Evolutionary conservation across 2,329 filamentous ascomycete species (phyloP), one percentile per base, ranked within the genome.

Genomic region (Pseudovirgaria hyperparasitica): DNA sequence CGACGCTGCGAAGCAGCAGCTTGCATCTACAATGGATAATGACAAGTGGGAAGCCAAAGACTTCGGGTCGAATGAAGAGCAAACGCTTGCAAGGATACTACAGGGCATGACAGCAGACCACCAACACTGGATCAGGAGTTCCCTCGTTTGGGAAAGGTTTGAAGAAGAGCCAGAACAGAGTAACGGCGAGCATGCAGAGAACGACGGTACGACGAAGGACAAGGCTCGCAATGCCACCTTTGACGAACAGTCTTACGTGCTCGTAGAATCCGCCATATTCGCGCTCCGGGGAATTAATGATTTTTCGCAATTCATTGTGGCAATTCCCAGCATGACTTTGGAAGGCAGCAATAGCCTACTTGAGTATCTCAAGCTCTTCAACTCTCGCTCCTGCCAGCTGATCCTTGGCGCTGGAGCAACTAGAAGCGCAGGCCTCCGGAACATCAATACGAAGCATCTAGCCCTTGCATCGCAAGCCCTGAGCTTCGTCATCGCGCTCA

Each of bases 351-450:
- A 70, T 3, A 77, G 76, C 1, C 68, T 98, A 8, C 63, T 94
- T 22, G 77, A 90, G 13, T 92, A 92, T 46, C 66, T 96, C 9
- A 82, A 90, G 38, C 67, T 92, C 4, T 98, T 96, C 65, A 94
- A 98, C 53, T 94, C 85, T 3, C 78, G 90, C 12, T 86, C 86
- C 31, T 92, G 81, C n/a, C 90, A 98, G 50, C 70, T 98, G 31
- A 94, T 98, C 37, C 73, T 98, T 5, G 90, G 90, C 1, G 90
- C 90, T 2, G 90, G 90, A 4, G 90, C 90, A 4, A 94, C 82
- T 5, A 68, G 74, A 19, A 85, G 80, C 9, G 90, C 86, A 1
- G 87, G 87, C 0, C 63, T 98, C 12, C 93, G 85, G 51, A 94
- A 94, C 45, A 98, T 98, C 50, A 93, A 82, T 1, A 93, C 90